phyloP scores from a whole-genome alignment of 495 filamentous ascomycete species.

The Emericellopsis terricola region DNA sequence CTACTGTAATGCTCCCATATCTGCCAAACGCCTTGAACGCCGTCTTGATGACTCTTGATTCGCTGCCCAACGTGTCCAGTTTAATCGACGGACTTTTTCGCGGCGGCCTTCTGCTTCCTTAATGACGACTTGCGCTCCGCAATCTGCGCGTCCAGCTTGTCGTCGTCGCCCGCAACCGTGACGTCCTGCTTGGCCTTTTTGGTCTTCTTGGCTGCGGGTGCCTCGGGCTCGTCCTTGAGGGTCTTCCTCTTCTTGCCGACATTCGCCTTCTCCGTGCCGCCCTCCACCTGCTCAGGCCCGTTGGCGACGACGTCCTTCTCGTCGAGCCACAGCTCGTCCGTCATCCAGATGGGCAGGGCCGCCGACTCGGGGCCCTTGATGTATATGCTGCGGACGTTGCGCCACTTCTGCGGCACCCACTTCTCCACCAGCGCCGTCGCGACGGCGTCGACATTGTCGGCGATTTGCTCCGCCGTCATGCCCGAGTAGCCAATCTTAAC shows the following conservation, averaged over 20 bases:
- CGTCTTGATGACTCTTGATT: no score
- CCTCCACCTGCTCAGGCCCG: constrained; percentile 24
- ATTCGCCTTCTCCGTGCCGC: constrained; percentile 32
- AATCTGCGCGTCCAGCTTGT: constrained; percentile 40
- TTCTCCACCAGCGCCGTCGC: constrained; percentile 50
- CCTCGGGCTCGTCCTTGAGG: constrained; percentile 18
- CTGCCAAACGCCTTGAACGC: no score
- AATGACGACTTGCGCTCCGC: constrained; percentile 39
- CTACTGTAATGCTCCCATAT: no score
- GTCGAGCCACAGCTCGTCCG: constrained; percentile 75
- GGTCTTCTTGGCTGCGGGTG: constrained; percentile 28
- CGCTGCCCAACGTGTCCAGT: no score
- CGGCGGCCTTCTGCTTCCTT: constrained; percentile 37
- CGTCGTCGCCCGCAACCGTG: constrained; percentile 28
- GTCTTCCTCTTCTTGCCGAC: constrained; percentile 50
- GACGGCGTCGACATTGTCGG: constrained; percentile 62
- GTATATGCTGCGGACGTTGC: constrained; percentile 63
- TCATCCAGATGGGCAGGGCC: constrained; percentile 81
- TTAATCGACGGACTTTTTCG: constrained; percentile 37
- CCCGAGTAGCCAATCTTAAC: constrained; percentile 54
- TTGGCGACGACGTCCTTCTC: constrained; percentile 57
- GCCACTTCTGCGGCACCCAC: constrained; percentile 69
- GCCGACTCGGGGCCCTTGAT: constrained; percentile 76
- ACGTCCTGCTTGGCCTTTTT: constrained; percentile 8
- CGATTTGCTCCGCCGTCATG: constrained; percentile 55